Conservation (phyloP, 2,329 filamentous ascomycete genomes). For the Kalmusia sp. region DNA sequence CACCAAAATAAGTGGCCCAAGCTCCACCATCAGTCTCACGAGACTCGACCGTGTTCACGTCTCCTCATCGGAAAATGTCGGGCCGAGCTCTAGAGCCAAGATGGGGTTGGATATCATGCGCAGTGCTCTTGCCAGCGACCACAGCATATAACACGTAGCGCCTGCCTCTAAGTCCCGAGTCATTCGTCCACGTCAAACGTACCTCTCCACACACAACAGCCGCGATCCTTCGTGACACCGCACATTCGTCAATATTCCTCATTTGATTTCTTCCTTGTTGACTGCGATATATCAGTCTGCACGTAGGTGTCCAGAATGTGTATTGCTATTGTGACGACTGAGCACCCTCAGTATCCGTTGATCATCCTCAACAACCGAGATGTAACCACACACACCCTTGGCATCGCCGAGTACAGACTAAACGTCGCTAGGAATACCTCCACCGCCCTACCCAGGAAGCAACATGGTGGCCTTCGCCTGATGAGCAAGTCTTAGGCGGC, state of each 20-base stretch:
- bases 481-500: conserved; percentile 64
- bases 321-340: conserved; percentile 57
- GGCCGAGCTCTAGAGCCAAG: conserved; percentile 1
- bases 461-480: conserved; percentile 65
- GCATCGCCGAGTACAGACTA: conserved; percentile 5
- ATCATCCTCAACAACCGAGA: conserved; percentile 61
- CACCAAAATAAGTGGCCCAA: neutral
- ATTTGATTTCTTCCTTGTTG: neutral
- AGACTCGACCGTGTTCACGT: neutral
- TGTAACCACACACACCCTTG: conserved; percentile 30
- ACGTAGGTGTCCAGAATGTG: conserved; percentile 49
- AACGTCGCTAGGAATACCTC: conserved; percentile 62
- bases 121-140: conserved; percentile 3
- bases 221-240: conserved; percentile 3
- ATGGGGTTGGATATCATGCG: conserved; percentile 4
- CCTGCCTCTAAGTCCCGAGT: neutral
- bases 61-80: conserved; percentile 1
- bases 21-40: neutral
- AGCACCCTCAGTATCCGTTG: conserved; percentile 57
- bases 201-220: neutral
- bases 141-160: conserved; percentile 6
- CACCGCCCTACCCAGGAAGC: conserved; percentile 65
- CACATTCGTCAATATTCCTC: neutral
- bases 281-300: neutral
- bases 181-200: conserved; percentile 8